Evolutionary conservation across 139 green algal genomes (phyloP).

Genomic region (Chlamydomonas sp.): DNA sequence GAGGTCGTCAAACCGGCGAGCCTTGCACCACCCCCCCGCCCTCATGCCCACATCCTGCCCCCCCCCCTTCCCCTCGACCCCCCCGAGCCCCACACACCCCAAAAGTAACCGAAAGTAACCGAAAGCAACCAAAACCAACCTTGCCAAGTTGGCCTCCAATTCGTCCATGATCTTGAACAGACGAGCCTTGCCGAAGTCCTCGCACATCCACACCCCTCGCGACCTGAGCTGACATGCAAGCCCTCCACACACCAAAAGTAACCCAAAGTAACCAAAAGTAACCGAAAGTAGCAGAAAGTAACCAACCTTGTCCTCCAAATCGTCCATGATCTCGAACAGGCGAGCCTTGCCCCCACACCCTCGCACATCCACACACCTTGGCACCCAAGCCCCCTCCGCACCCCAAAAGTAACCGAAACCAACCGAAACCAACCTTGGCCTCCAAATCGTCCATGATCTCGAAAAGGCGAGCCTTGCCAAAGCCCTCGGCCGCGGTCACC

Average conservation of each 20-base stretch:
- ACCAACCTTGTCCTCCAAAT: constrained; percentile 39
- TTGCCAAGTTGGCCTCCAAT: constrained; percentile 36
- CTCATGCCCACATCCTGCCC: background rate
- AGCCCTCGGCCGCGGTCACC: constrained; percentile 67
- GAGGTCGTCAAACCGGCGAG: constrained; percentile 66
- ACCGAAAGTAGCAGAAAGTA: too few relatives aligned
- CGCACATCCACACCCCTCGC: too few relatives aligned
- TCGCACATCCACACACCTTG: background rate
- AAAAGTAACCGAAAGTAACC: too few relatives aligned
- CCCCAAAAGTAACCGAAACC: background rate
- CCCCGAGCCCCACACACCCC: too few relatives aligned
- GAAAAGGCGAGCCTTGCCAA: constrained; percentile 68
- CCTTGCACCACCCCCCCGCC: constrained; percentile 34
- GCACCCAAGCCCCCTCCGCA: background rate
- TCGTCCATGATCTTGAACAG: constrained; percentile 74
- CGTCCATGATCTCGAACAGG: constrained; percentile 73
- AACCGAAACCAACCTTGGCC: background rate
- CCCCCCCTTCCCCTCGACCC: background rate
- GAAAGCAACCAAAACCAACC: background rate
- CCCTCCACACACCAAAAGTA: too few relatives aligned
- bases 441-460: constrained; percentile 64
- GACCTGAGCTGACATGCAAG: too few relatives aligned
- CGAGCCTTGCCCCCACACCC: constrained; percentile 36
- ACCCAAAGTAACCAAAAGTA: too few relatives aligned
- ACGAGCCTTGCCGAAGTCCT: constrained; percentile 66